Base-by-base conservation (phyloP, 2,329 filamentous ascomycete species). In the Akanthomyces uredinophilus region DNA sequence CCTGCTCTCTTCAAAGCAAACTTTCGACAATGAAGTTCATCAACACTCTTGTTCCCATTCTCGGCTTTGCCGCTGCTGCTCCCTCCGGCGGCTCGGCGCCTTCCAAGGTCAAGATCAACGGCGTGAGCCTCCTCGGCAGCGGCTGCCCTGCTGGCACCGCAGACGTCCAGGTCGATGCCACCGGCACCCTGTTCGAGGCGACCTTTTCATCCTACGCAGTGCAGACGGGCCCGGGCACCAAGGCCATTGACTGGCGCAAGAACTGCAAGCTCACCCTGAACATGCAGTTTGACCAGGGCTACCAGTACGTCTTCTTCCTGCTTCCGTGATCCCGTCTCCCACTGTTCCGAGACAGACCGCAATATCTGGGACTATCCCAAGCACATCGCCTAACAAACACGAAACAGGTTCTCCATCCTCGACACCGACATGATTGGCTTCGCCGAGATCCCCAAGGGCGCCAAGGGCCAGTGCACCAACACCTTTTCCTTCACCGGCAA, bases 211-310 rank as follows among this genome's bases (percentile, higher is more conserved):
- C 43, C 18, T 70, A 70, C 62, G 64, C 66, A 49, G 66, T 70
- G 54, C 54, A 68, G 62, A 68, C 68, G 13, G 69, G 68, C 14
- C 67, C 67, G 0, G 64, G 63, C 46, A 67, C 66, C 41, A 56
- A 58, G 47, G 63, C 67, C 37, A 41, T 47, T 11, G 67, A 70
- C 57, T 69, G 66, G 68, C 67, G 69, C 29, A 69, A 68, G 63
- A 69, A 70, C 64, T 70, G 69, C 66, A 69, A 69, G 66, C 56
- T 70, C 27, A 69, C 65, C 22, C 44, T 70, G 13, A 70, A 70
- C 58, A 62, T 69, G 56, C 62, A 69, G 49, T 70, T 68, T 63
- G 58, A 65, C 18, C 18, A 56, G 11, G 69, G 69, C n/a, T 70
- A 64, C 63, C 69, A 70, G 69, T 70, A 63, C 5, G 66, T 60